A percentile compares a stretch with the other conserved stretches of the same genome.
These are phyloP conservation scores for Avena sativa DNA, from an alignment of 176 grass and related monocot species.

Conservation along the genomic window DNA sequence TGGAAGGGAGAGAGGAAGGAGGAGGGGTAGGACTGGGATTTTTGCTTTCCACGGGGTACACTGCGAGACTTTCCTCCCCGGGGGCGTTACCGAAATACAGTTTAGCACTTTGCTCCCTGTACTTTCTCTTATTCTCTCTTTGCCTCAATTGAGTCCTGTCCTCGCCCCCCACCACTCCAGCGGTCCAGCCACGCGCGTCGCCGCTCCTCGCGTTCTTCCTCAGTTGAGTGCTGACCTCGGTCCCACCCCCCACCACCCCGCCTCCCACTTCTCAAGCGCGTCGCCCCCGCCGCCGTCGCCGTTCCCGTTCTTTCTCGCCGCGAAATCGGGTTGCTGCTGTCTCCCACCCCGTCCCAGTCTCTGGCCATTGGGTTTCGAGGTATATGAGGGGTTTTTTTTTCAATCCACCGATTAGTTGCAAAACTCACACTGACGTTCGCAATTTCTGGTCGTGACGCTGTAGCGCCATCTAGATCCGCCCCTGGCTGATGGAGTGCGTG, in stretches of 20 bases:
- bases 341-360: not conserved
- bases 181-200: not conserved
- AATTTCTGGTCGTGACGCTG: not conserved
- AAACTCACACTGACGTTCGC: not conserved
- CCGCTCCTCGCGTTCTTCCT: not conserved
- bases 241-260: not conserved
- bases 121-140: not conserved
- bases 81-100: not conserved
- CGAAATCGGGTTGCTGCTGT: not conserved
- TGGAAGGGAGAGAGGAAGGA: conserved; percentile 27
- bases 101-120: conserved; percentile 8
- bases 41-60: not conserved
- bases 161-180: not conserved
- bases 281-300: not conserved
- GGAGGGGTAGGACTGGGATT: conserved; percentile 47
- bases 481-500: conserved; percentile 72
- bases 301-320: not conserved
- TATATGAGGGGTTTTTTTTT: not conserved
- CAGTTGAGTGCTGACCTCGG: not conserved
- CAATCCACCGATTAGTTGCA: not conserved
- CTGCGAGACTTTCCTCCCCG: not conserved
- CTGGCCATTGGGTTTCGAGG: not conserved
- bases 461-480: not conserved
- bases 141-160: not conserved
- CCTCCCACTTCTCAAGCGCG: not conserved